phyloP scores from a whole-genome alignment of 2,329 filamentous ascomycete species.

The Penicillium sp. region DNA sequence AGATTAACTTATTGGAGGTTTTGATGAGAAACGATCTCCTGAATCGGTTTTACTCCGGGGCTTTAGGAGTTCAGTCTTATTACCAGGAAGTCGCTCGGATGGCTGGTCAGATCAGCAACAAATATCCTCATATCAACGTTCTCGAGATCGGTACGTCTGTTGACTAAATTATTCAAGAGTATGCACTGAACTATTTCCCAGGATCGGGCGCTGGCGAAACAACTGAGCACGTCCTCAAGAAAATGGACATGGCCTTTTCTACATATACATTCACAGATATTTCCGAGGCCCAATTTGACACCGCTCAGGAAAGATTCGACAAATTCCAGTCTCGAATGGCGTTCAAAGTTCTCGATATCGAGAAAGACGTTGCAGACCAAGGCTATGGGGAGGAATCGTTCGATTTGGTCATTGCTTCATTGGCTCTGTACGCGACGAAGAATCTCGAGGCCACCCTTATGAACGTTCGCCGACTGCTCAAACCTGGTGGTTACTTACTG shows the following conservation, averaged over 20 bases:
- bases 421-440: conserved; percentile 27
- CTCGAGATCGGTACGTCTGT: conserved; percentile 34
- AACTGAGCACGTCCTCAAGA: conserved; percentile 8
- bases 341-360: conserved; percentile 35
- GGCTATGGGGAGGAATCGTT: conserved; percentile 31
- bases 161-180: not conserved
- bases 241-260: conserved; percentile 22
- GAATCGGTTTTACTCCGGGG: conserved; percentile 30
- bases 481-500: conserved; percentile 46
- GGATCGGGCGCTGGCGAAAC: conserved; percentile 15
- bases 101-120: conserved; percentile 34
- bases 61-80: conserved; percentile 18
- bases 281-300: conserved; percentile 39
- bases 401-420: conserved; percentile 39
- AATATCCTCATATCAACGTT: conserved; percentile 42
- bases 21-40: conserved; percentile 35
- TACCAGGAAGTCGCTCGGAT: conserved; percentile 25
- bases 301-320: conserved; percentile 29
- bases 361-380: conserved; percentile 30
- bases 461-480: conserved; percentile 37
- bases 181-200: not conserved
- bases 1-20: conserved; percentile 36
- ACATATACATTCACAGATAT: conserved; percentile 47
- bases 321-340: conserved; percentile 25
- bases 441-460: conserved; percentile 19